phyloP scores from a whole-genome alignment of 129 eudicot species.

The Cynara cardunculus region DNA sequence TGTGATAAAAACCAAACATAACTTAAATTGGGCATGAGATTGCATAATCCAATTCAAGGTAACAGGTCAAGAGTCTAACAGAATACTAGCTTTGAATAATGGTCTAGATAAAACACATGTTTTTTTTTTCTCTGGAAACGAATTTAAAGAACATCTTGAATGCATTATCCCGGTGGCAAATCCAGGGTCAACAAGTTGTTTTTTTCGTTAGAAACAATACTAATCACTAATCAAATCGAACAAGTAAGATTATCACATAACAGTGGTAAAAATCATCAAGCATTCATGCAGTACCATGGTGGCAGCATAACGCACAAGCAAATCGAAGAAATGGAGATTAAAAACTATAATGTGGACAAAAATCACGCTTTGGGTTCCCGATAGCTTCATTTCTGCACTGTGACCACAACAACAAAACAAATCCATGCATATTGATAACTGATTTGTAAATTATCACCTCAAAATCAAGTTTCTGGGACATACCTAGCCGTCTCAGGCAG shows the following conservation, averaged over 20 bases:
- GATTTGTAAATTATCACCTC: neutral
- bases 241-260: neutral
- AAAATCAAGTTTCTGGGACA: neutral
- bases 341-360: neutral
- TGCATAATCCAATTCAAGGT: neutral
- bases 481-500: neutral
- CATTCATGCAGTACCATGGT: neutral
- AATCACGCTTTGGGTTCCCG: neutral
- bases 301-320: neutral
- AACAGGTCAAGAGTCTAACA: slow-evolving; percentile 14
- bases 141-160: neutral
- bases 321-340: neutral
- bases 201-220: neutral
- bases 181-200: neutral
- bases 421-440: neutral
- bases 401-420: neutral
- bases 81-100: neutral
- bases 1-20: neutral
- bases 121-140: neutral
- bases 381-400: neutral
- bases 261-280: neutral
- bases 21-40: neutral
- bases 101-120: neutral
- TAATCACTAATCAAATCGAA: neutral
- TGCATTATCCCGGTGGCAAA: neutral